Base-by-base conservation (phyloP, 2,329 filamentous ascomycete species). In the Cladosporium sp. region DNA sequence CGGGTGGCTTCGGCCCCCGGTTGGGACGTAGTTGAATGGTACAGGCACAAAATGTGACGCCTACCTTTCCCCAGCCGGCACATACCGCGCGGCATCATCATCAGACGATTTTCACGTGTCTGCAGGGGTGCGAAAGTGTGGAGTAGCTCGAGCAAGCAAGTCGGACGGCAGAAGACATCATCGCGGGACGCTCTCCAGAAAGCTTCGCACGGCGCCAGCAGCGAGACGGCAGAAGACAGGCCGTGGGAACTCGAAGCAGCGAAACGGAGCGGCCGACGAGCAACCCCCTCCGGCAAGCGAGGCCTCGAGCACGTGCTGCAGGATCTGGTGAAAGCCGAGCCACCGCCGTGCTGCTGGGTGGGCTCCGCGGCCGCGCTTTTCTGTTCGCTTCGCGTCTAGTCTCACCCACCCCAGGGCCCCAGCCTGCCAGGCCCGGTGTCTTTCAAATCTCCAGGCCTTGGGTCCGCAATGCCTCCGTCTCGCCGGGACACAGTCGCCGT, bases 391-490 rank as follows among this genome's bases (percentile, higher is more conserved):
- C 22, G 5, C 22, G 3, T 28, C 22, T 28, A 28, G 22, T 28
- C 22, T 28, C 35, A 35, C 34, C 34, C 34, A 35, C 34, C 34
- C 34, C 10, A 35, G 10, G n/a, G 34, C 35, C 35, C n/a, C n/a
- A 18, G 16, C 16, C 16, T 18, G 16, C 16, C 16, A n/a, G n/a
- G n/a, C 22, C 16, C 16, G 5, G 9, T 28, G 16, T 22, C 16
- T 42, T 18, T 22, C 32, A 40, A 42, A 19, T 28, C 22, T 28
- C 22, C 22, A 28, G 22, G 22, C 22, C 22, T 31, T 33, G 45
- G 18, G 35, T 41, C 48, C 48, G 48, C 48, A 50, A 50, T 50
- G 48, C 40, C 48, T 50, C 48, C 48, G 48, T 40, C 22, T 28
- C 22, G 22, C 22, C 22, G 22, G 22, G 22, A 28, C 22, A 28